Evolutionary conservation across 2,329 filamentous ascomycete genomes (phyloP), one percentile per base, ranked within the genome.

Genomic region (Setomelanomma holmii): DNA sequence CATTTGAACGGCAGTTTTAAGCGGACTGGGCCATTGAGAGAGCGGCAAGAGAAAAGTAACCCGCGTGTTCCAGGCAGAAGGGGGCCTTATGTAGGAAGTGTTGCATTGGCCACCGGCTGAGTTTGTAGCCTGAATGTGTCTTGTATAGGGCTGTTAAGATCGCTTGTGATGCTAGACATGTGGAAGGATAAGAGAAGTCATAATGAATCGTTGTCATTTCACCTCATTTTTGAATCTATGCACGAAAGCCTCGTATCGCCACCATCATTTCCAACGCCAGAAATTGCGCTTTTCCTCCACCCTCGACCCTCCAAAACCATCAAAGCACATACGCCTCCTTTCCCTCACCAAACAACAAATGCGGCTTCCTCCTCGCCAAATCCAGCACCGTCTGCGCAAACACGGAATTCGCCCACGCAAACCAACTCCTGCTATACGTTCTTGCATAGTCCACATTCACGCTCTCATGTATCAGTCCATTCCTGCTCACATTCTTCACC

Each of bases 371-470:
- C 75, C 89, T 88, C 1, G 93, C 95, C 45, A 99, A 72, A 78
- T 97, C 91, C 45, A 99, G 78, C 40, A 99, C 91, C 0, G 93
- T 96, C 74, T 91, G 88, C 12, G 93, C 92, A 76, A 96, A 98
- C 10, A 99, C 91, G 1, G 91, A 95, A 64, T 99, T 99, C 10
- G 95, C 95, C 95, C 93, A 98, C 2, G 93, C 91, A 73, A 98
- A 98, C 93, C 93, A 98, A 68, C 89, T 91, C 84, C 92, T 82
- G 1, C 93, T 97, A 74, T 95, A 98, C 33, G 84, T 80, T 35
- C 75, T 77, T 27, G 82, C 77, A 52, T 83, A 78, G 55, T 93
- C 87, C 4, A 98, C 93, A 66, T 96, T 86, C 35, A 99, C 86
- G 65, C 90, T 96, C 78, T 99, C 95, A 67, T 99, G 93, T 1